phyloP scores from a whole-genome alignment of 2,329 filamentous ascomycete genomes.

The Penicillium palitans region DNA sequence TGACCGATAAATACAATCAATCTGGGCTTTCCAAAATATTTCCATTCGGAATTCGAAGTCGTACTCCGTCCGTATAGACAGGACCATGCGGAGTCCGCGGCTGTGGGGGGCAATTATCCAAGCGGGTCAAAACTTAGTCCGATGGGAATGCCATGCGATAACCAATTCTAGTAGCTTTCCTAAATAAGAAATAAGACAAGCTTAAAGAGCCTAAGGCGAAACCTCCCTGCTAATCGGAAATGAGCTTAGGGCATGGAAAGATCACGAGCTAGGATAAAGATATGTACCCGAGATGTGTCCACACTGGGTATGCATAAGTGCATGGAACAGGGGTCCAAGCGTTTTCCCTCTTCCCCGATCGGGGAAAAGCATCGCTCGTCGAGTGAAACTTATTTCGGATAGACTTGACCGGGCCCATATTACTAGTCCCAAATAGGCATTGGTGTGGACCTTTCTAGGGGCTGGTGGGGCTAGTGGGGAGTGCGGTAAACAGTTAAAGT shows the following conservation, averaged over 20 bases:
- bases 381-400: constrained; percentile 10
- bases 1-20: background rate
- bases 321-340: background rate
- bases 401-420: background rate
- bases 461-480: background rate
- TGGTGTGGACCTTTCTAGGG: background rate
- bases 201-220: too few relatives aligned
- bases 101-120: background rate
- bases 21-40: background rate
- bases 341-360: constrained; percentile 9
- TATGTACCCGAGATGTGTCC: background rate
- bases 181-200: background rate
- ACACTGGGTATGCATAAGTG: background rate
- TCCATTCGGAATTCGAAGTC: background rate
- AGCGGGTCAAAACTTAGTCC: too few relatives aligned
- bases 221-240: background rate
- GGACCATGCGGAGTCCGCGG: background rate
- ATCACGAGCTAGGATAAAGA: background rate
- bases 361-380: constrained; percentile 24
- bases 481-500: background rate
- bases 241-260: constrained; percentile 5
- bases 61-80: background rate
- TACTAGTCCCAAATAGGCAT: background rate
- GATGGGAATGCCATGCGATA: background rate
- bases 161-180: background rate